A percentile compares a stretch with the other conserved stretches of the same genome.
These are phyloP conservation scores for Tylopilus sp. DNA, from an alignment of 1,284 basidiomycete species.

Conservation along the genomic window DNA sequence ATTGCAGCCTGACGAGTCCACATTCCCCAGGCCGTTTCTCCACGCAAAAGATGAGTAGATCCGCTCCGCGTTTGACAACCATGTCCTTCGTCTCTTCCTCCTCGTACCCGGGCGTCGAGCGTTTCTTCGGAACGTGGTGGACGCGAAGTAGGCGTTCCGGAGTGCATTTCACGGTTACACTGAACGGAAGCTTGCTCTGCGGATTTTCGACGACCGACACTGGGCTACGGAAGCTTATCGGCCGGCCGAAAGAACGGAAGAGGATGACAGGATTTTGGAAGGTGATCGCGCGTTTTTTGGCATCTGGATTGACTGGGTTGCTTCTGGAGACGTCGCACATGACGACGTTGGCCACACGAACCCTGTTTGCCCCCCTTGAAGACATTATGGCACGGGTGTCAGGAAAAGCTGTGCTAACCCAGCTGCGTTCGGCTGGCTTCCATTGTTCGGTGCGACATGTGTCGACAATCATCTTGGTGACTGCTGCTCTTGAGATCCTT, in stretches of 20 bases:
- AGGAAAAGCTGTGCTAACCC: slow-evolving; percentile 23
- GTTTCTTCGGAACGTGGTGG: slow-evolving; percentile 20
- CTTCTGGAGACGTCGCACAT: slow-evolving; percentile 20
- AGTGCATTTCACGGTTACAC: slow-evolving; percentile 7
- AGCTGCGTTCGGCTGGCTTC: slow-evolving; percentile 25
- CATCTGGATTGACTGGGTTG: too few relatives aligned
- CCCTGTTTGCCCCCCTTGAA: slow-evolving; percentile 10
- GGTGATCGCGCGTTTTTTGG: slow-evolving; percentile 21
- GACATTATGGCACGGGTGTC: slow-evolving; percentile 26
- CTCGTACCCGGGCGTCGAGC: not conserved
- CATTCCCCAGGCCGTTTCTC: slow-evolving; percentile 3
- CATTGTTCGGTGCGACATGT: slow-evolving; percentile 22
- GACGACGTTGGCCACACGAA: slow-evolving; percentile 22
- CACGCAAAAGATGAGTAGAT: slow-evolving; percentile 29
- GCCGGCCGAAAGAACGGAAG: slow-evolving; percentile 10
- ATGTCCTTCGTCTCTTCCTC: slow-evolving; percentile 6
- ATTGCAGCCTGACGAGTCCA: slow-evolving; percentile 17
- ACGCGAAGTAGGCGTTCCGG: slow-evolving; percentile 17
- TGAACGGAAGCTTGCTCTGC: too few relatives aligned
- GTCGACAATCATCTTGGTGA: slow-evolving; percentile 18
- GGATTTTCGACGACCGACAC: too few relatives aligned
- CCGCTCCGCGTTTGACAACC: slow-evolving; percentile 22
- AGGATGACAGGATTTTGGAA: slow-evolving; percentile 24
- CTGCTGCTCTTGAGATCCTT: slow-evolving; percentile 13
- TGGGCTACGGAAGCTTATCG: slow-evolving; percentile 24